phyloP scores from a whole-genome alignment of 371 early-diverging fungal genomes.

The Circinella umbellata region DNA sequence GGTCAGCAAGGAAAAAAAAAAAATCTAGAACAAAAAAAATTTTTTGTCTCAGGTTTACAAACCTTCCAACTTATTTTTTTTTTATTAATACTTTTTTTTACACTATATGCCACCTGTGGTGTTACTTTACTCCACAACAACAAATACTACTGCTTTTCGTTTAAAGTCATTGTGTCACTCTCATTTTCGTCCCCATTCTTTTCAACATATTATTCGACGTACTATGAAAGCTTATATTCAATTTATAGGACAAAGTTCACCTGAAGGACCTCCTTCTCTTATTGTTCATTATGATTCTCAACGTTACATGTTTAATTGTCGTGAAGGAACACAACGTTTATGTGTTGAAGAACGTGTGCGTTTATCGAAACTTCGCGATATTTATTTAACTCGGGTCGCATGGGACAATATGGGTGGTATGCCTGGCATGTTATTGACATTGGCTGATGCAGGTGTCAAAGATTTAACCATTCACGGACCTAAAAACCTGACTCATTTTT shows the following conservation, averaged over 20 bases:
- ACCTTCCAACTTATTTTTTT: background rate
- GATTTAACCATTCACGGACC: constrained; percentile 72
- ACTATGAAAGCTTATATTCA: constrained; percentile 83
- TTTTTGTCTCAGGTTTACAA: too few relatives aligned
- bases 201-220: constrained; percentile 16
- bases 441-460: constrained; percentile 77
- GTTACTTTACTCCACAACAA: background rate
- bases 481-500: constrained; percentile 78
- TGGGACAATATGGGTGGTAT: constrained; percentile 91
- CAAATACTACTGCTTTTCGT: background rate
- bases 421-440: constrained; percentile 91
- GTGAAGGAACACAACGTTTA: constrained; percentile 92
- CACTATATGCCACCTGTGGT: constrained; percentile 6
- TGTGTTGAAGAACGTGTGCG: constrained; percentile 78
- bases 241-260: constrained; percentile 73
- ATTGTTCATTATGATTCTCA: constrained; percentile 80
- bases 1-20: too few relatives aligned
- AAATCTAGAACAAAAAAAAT: too few relatives aligned
- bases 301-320: constrained; percentile 94
- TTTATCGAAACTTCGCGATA: constrained; percentile 67
- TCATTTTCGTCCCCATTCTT: background rate
- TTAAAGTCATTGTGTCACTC: background rate
- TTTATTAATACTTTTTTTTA: background rate
- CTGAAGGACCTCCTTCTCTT: constrained; percentile 76
- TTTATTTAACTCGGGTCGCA: constrained; percentile 80